phyloP scores from a whole-genome alignment of 345 rosid species.

The Aquilaria malaccensis region DNA sequence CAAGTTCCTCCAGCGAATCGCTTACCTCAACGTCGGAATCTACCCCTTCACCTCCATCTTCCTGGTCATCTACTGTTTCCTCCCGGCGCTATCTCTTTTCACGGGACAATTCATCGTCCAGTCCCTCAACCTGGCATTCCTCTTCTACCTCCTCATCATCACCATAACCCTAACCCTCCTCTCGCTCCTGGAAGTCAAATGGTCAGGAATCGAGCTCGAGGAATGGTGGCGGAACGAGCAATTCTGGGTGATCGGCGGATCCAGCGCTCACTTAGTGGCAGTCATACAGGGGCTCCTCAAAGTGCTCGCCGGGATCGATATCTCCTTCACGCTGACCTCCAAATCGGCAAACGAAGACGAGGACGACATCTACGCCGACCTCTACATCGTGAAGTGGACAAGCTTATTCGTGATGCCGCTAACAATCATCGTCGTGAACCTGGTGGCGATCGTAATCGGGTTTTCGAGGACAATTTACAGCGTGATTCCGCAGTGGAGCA shows the following conservation, averaged over 20 bases:
- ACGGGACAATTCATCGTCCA: constrained; percentile 71
- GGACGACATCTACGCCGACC: constrained; percentile 68
- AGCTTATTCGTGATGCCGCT: constrained; percentile 79
- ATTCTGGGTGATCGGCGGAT: constrained; percentile 91
- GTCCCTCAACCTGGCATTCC: constrained; percentile 50
- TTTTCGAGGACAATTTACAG: constrained; percentile 65
- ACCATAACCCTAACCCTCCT: constrained; percentile 50
- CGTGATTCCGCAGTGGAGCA: constrained; percentile 83
- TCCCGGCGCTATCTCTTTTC: constrained; percentile 81
- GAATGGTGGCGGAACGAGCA: constrained; percentile 96
- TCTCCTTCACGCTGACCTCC: constrained; percentile 71
- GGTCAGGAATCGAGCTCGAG: constrained; percentile 81
- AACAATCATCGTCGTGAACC: constrained; percentile 61
- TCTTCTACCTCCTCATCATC: constrained; percentile 59
- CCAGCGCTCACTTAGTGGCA: constrained; percentile 82
- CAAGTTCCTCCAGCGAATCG: constrained; percentile 80
- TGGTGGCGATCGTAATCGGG: constrained; percentile 65
- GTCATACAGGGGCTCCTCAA: constrained; percentile 84
- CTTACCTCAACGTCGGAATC: constrained; percentile 77
- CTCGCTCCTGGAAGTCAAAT: constrained; percentile 82
- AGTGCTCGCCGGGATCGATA: constrained; percentile 75
- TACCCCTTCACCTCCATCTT: constrained; percentile 89
- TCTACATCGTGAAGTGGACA: constrained; percentile 84
- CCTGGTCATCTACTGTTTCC: constrained; percentile 71
- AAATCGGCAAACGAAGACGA: constrained; percentile 71